Conservation (phyloP, 306 rosid species). For the Casuarina glauca region DNA sequence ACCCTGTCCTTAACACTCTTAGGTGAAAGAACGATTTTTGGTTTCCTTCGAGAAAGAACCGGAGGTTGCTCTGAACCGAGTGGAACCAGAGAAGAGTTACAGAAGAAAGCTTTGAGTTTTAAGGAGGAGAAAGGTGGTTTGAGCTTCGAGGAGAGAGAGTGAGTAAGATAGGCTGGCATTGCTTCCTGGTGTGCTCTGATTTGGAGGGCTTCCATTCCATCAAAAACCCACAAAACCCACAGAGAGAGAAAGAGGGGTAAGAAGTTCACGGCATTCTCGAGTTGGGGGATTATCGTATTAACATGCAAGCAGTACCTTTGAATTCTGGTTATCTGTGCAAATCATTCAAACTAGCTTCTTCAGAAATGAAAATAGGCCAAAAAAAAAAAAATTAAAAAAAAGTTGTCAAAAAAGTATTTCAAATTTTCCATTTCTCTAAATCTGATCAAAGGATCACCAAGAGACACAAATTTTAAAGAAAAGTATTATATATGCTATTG, state of each 20-base stretch:
- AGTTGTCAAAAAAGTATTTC: too few species aligned
- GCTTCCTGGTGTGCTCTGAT: conserved; percentile 26
- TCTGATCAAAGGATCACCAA: too few species aligned
- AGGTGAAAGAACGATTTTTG: conserved; percentile 12
- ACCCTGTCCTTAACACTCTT: conserved; percentile 2
- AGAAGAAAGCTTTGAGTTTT: conserved; percentile 43
- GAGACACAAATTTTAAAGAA: too few species aligned
- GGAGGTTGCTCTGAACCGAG: not conserved
- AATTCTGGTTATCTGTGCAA: too few species aligned
- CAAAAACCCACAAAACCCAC: not conserved
- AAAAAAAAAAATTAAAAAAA: too few species aligned
- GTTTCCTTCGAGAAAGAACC: conserved; percentile 22
- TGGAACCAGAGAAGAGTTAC: conserved; percentile 15
- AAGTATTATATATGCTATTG: too few species aligned
- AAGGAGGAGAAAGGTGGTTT: conserved; percentile 22
- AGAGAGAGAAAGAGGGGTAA: not conserved
- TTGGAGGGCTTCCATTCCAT: conserved; percentile 53
- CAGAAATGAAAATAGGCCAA: too few species aligned
- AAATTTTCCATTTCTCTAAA: too few species aligned
- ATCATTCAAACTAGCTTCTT: too few species aligned
- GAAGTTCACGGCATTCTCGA: not conserved
- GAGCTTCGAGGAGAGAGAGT: conserved; percentile 40
- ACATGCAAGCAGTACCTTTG: too few species aligned
- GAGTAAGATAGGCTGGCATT: conserved; percentile 32
- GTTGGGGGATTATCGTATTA: too few species aligned